phyloP scores from a whole-genome alignment of 2,329 filamentous ascomycete genomes.

The Clonostachys solani region DNA sequence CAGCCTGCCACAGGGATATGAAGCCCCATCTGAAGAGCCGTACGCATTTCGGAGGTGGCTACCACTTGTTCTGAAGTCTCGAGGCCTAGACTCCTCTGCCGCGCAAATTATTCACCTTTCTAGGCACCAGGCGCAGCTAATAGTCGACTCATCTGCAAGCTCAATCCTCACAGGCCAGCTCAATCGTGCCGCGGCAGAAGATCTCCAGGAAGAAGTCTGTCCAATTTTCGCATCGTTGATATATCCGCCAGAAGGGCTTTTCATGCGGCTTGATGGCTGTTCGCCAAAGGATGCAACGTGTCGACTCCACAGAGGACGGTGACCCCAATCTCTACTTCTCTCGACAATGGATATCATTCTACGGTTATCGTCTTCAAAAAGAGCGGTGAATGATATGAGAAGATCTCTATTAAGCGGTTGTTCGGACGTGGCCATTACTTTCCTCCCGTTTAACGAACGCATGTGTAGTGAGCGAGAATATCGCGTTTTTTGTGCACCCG shows the following conservation, averaged over 20 bases:
- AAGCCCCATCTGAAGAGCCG: slow-evolving; percentile 23
- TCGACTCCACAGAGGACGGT: slow-evolving; percentile 4
- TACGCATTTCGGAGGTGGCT: slow-evolving; percentile 36
- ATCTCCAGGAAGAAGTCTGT: slow-evolving; percentile 21
- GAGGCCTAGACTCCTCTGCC: slow-evolving; percentile 14
- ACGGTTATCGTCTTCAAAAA: slow-evolving; percentile 28
- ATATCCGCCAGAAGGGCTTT: slow-evolving; percentile 28
- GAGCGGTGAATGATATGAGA: slow-evolving; percentile 18
- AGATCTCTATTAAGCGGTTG: neutral
- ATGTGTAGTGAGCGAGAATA: slow-evolving; percentile 33
- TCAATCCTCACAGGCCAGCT: slow-evolving; percentile 21
- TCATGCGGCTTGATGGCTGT: slow-evolving; percentile 34
- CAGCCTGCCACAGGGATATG: neutral
- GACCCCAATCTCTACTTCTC: slow-evolving; percentile 8
- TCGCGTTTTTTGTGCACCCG: slow-evolving; percentile 35
- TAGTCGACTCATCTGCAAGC: slow-evolving; percentile 18
- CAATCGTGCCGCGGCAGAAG: slow-evolving; percentile 22
- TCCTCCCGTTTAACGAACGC: slow-evolving; percentile 31
- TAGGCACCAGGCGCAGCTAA: slow-evolving; percentile 17
- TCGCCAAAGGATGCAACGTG: slow-evolving; percentile 32
- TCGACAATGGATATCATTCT: slow-evolving; percentile 21
- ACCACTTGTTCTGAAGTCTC: slow-evolving; percentile 27
- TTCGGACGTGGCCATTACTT: slow-evolving; percentile 22
- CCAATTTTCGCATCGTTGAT: slow-evolving; percentile 12
- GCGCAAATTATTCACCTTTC: slow-evolving; percentile 22